phyloP scores from a whole-genome alignment of 371 early-diverging fungal genomes.

The Cokeromyces recurvatus region DNA sequence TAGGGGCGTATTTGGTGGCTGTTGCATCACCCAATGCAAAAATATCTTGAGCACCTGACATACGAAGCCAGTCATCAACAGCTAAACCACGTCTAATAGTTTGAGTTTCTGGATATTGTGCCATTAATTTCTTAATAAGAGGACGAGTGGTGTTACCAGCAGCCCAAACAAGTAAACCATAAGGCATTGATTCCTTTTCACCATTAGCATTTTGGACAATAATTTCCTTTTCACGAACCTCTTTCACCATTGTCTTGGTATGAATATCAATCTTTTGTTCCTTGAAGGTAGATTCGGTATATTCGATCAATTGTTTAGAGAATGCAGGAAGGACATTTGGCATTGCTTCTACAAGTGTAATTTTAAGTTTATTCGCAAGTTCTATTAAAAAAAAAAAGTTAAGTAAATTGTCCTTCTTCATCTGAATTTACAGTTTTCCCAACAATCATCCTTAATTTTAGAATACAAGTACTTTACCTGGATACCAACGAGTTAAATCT shows the following conservation, averaged over 20 bases:
- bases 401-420: no score
- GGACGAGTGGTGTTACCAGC: conserved; percentile 92
- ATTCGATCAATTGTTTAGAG: conserved; percentile 83
- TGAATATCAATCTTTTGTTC: conserved; percentile 82
- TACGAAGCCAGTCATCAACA: conserved; percentile 80
- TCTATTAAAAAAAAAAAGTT: conserved; percentile 27
- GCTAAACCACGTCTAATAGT: conserved; percentile 77
- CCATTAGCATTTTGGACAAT: conserved; percentile 68
- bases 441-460: no score
- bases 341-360: conserved; percentile 86
- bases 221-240: conserved; percentile 77
- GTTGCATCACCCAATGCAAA: conserved; percentile 89
- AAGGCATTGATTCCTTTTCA: conserved; percentile 65
- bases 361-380: conserved; percentile 77
- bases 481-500: conserved; percentile 71
- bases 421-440: no score
- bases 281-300: conserved; percentile 84
- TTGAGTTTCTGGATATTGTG: conserved; percentile 66
- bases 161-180: conserved; percentile 91
- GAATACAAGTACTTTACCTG: conserved; percentile 4
- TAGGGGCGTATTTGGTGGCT: conserved; percentile 83
- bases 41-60: conserved; percentile 69
- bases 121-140: conserved; percentile 69
- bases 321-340: conserved; percentile 88
- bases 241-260: conserved; percentile 88